A percentile compares a stretch with the other conserved stretches of the same genome.
These are phyloP conservation scores for Nannochloropsis limnetica DNA, from an alignment of 352 stramenopile genomes.

Conservation along the genomic window DNA sequence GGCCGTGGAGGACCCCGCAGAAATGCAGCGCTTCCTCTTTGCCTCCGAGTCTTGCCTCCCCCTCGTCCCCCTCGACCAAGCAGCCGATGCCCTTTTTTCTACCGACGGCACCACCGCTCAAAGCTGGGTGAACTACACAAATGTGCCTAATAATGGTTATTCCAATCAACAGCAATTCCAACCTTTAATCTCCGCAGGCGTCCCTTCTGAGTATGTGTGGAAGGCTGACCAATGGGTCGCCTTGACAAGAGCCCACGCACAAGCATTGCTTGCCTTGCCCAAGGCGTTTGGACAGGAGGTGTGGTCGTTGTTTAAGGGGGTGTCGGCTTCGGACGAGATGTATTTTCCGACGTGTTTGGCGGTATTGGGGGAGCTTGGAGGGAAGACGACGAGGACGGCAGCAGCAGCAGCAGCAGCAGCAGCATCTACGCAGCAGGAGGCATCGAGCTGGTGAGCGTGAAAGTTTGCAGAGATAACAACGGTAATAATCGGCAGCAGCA, in stretches of 20 bases:
- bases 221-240: slow-evolving; percentile 43
- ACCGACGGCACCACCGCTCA: not conserved
- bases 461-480: too few relatives aligned
- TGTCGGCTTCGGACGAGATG: slow-evolving; percentile 44
- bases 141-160: slow-evolving; percentile 42
- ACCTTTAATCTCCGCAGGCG: not conserved
- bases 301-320: slow-evolving; percentile 38
- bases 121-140: slow-evolving; percentile 38
- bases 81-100: slow-evolving; percentile 21
- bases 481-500: too few relatives aligned
- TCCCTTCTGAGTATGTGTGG: slow-evolving; percentile 18
- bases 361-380: slow-evolving; percentile 37
- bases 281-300: not conserved
- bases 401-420: too few relatives aligned
- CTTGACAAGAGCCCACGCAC: slow-evolving; percentile 33
- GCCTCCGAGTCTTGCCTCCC: slow-evolving; percentile 42
- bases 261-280: slow-evolving; percentile 36
- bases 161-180: slow-evolving; percentile 40
- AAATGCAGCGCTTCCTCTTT: slow-evolving; percentile 39
- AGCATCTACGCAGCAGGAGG: too few relatives aligned
- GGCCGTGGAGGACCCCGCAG: slow-evolving; percentile 33
- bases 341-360: slow-evolving; percentile 39
- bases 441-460: too few relatives aligned
- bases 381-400: not conserved
- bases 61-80: slow-evolving; percentile 34